phyloP scores from a whole-genome alignment of 192 early-diverging fungal species.

The Backusella liffmaniae region DNA sequence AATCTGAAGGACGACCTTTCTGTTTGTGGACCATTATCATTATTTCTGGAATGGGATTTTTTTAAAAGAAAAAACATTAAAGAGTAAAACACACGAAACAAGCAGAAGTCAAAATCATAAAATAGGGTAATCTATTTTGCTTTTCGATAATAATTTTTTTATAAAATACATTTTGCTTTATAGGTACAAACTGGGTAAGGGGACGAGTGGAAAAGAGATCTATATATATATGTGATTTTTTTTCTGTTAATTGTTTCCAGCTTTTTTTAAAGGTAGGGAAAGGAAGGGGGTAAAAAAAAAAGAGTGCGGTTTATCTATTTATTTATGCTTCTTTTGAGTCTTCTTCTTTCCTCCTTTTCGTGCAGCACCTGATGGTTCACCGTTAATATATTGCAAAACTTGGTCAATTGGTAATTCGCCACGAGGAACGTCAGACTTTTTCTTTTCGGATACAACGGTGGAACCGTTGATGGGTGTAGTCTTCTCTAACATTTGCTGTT shows the following conservation, averaged over 20 bases:
- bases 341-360: slow-evolving; percentile 23
- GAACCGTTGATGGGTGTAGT: neutral
- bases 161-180: slow-evolving; percentile 1
- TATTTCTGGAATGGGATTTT: neutral
- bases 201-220: neutral
- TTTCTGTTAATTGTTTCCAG: neutral
- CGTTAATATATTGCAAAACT: slow-evolving; percentile 69
- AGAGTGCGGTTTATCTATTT: neutral
- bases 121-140: neutral
- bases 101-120: neutral
- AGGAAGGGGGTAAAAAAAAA: neutral
- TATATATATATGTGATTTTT: neutral
- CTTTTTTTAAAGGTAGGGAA: neutral
- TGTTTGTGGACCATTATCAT: neutral
- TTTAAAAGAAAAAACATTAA: neutral
- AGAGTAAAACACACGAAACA: neutral
- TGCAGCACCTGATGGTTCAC: slow-evolving; percentile 2
- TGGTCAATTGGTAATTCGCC: slow-evolving; percentile 79
- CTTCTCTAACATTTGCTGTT: slow-evolving; percentile 12
- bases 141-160: neutral
- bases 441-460: neutral
- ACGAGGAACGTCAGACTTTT: slow-evolving; percentile 41
- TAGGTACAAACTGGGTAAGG: neutral
- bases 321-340: slow-evolving; percentile 16
- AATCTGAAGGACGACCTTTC: neutral